A percentile compares a stretch with the other conserved stretches of the same genome.
These are phyloP conservation scores for Neurospora sp. DNA, from an alignment of 495 filamentous ascomycete species.

Conservation along the genomic window DNA sequence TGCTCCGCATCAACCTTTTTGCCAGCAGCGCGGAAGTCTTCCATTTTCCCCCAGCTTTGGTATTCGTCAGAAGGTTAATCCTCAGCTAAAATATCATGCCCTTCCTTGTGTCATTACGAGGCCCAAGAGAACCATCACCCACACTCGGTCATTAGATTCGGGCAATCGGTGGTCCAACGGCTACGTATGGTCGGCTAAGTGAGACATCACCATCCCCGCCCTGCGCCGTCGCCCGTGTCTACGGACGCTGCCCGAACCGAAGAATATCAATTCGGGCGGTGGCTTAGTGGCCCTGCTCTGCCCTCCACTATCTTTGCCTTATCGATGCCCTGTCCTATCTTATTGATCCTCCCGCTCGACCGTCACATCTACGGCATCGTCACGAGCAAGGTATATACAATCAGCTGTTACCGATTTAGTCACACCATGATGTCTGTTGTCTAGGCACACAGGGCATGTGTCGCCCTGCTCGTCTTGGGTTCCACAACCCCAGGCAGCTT, in stretches of 20 bases:
- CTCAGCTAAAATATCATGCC: not conserved
- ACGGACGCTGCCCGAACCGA: not conserved
- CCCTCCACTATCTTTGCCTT: not conserved
- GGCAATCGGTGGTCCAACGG: not conserved
- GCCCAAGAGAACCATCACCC: not conserved
- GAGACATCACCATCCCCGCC: not conserved
- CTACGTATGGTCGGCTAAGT: not conserved
- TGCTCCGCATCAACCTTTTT: not conserved
- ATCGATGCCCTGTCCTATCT: not conserved
- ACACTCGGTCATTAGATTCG: not conserved
- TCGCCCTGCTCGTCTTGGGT: not conserved
- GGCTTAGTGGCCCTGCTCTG: not conserved
- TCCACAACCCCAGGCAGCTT: not conserved
- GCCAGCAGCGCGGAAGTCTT: not conserved
- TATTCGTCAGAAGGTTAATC: not conserved
- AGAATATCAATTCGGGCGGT: not conserved
- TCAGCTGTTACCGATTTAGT: not conserved
- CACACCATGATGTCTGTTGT: not conserved
- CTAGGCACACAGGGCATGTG: not conserved
- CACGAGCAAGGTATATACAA: not conserved
- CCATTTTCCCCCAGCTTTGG: not conserved
- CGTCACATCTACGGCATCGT: not conserved
- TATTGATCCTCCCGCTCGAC: not conserved
- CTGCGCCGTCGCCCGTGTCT: not conserved
- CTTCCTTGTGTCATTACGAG: not conserved